Percentiles rank a stretch among this genome's conserved stretches.
phyloP scores from a whole-genome alignment of 83 land plant genomes.

The Larix sibirica region DNA sequence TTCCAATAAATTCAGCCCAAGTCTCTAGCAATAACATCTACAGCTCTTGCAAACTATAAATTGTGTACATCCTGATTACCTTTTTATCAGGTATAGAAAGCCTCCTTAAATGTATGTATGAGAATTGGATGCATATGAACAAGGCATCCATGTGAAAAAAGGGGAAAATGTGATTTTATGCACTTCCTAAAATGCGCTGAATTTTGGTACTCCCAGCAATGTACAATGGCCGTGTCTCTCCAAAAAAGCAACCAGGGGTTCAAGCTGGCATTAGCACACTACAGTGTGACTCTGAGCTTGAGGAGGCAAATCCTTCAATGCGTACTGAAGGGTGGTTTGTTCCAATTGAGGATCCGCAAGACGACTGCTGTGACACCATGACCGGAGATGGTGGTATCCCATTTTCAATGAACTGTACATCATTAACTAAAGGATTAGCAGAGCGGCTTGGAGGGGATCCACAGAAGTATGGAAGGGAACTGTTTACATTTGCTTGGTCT shows the following conservation, averaged over 20 bases:
- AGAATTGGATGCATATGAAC: no score
- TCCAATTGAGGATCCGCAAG: constrained; percentile 21
- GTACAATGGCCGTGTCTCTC: neutral
- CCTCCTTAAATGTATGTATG: no score
- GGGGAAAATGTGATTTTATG: no score
- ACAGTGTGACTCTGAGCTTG: constrained; percentile 18
- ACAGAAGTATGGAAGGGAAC: constrained; percentile 18
- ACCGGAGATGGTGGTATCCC: neutral
- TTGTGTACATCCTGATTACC: no score
- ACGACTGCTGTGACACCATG: constrained; percentile 2
- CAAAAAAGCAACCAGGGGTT: neutral
- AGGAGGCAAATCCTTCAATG: constrained; percentile 28
- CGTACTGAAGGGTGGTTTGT: constrained; percentile 25
- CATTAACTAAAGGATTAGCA: constrained; percentile 25
- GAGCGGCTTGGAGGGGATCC: constrained; percentile 35
- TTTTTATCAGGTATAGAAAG: no score
- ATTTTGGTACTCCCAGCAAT: no score
- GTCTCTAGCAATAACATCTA: no score
- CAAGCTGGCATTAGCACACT: constrained; percentile 22
- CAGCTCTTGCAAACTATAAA: no score
- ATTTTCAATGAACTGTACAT: constrained; percentile 15
- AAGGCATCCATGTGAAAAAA: no score
- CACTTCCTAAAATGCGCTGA: no score
- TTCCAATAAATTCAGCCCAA: no score
- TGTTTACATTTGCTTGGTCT: neutral